phyloP scores from a whole-genome alignment of 345 rosid species.

The Psidium guajava region DNA sequence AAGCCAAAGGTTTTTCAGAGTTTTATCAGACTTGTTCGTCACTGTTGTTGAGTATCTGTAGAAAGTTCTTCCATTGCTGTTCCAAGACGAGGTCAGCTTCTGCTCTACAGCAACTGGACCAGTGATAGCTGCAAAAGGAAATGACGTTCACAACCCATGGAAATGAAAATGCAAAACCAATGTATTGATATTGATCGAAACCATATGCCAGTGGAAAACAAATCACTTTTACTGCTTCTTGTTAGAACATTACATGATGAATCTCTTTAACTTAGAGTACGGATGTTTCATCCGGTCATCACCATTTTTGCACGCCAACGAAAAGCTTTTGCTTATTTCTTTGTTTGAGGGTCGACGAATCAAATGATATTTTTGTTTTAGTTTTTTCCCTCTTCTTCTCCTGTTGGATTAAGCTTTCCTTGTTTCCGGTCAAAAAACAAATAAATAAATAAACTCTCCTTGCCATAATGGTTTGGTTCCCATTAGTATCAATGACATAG shows the following conservation, averaged over 20 bases:
- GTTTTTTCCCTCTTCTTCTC: neutral
- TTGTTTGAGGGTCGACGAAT: neutral
- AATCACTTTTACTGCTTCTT: neutral
- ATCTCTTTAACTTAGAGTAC: neutral
- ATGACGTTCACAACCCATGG: neutral
- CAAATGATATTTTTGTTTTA: neutral
- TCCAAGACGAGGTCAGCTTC: conserved; percentile 84
- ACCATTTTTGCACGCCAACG: neutral
- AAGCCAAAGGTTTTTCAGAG: conserved; percentile 51
- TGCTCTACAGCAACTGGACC: conserved; percentile 59
- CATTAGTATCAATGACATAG: neutral
- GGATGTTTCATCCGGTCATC: neutral
- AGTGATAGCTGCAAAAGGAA: conserved; percentile 36
- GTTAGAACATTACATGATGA: neutral
- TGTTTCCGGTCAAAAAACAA: no score
- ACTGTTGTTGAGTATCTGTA: conserved; percentile 70
- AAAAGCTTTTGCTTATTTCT: neutral
- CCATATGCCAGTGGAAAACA: neutral
- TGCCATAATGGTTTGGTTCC: neutral
- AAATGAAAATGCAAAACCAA: neutral
- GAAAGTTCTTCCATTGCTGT: conserved; percentile 56
- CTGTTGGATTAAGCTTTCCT: neutral
- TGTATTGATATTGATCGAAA: neutral
- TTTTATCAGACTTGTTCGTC: conserved; percentile 62
- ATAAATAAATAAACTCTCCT: neutral